phyloP scores from a whole-genome alignment of 2,329 filamentous ascomycete species.

The Pseudohalonectria lignicola region DNA sequence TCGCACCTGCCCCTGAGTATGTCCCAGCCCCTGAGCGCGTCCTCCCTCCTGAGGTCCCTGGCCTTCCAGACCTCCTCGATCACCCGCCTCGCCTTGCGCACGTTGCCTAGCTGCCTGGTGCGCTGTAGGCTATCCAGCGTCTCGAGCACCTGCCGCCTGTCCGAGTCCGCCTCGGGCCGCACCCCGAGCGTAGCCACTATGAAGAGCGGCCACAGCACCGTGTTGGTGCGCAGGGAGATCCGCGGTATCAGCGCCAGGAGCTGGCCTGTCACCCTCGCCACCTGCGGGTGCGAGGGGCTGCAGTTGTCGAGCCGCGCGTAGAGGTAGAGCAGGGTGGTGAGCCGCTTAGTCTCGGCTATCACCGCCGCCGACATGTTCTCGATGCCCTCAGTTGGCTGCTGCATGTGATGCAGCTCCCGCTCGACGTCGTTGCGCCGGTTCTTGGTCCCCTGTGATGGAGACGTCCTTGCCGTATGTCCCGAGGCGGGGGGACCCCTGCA shows the following conservation, averaged over 20 bases:
- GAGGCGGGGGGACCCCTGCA: no score
- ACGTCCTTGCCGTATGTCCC: no score
- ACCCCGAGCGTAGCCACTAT: slow-evolving; percentile 18
- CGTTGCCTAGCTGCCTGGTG: slow-evolving; percentile 17
- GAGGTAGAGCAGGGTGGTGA: slow-evolving; percentile 16
- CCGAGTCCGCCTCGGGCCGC: slow-evolving; percentile 13
- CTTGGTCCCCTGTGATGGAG: no score
- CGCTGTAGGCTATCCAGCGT: slow-evolving; percentile 13
- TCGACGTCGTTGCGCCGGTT: slow-evolving; percentile 5
- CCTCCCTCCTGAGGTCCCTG: slow-evolving; percentile 14
- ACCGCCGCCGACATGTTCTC: no score
- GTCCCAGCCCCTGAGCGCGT: slow-evolving; percentile 4
- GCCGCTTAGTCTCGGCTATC: slow-evolving; percentile 15
- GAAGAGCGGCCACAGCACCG: no score
- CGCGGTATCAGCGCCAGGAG: no score
- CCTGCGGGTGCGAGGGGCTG: slow-evolving; percentile 12
- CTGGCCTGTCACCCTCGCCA: no score
- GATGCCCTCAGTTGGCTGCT: slow-evolving; percentile 8
- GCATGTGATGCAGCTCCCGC: slow-evolving; percentile 3
- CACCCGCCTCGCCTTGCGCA: slow-evolving; percentile 17
- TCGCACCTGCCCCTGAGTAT: slow-evolving; percentile 7
- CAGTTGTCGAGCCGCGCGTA: slow-evolving; percentile 15
- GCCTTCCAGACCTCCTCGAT: slow-evolving; percentile 19
- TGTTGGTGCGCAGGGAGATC: no score
- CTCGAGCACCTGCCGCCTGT: slow-evolving; percentile 13